Evolutionary conservation across 2,329 filamentous ascomycete species (phyloP), one percentile per base, ranked within the genome.

Genomic region (Fusarium tricinctum): DNA sequence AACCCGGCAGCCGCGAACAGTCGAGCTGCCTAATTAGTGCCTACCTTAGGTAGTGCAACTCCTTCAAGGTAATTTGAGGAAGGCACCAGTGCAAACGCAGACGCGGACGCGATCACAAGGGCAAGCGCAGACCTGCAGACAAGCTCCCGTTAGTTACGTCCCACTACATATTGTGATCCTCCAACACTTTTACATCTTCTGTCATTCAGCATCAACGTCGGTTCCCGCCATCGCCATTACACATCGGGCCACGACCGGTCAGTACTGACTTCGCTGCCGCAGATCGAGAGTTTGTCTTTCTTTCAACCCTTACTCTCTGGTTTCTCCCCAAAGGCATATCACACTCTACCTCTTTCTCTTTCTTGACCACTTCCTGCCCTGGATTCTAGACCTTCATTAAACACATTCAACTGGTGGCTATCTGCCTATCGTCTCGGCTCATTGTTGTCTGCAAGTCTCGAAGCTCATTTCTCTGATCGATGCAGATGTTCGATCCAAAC

Each of bases 121-220:
- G 35, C 17, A 38, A n/a, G 35, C 35, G 26, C 30, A 58, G 57
- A 54, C 47, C 32, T 26, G 54, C 64, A 71, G 68, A 57, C 58
- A 42, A 58, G 56, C 62, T 52, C 57, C 55, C 57, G 38, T 46
- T 52, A 43, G 47, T 63, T 44, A 45, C 58, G 72, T 72, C 67
- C 55, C 72, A 74, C 66, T 58, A 43, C 66, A 49, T 73, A 54
- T 63, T 67, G 68, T 69, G 61, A 61, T 58, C 48, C 40, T 66
- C 54, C 23, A 23, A 23, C 23, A 49, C 49, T 49, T 59, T 40
- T 48, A 42, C 49, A 66, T 56, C 60, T 19, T 55, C 52, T 45
- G 30, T 54, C 42, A 42, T 52, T 66, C 63, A 58, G 40, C 50
- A 39, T 60, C 63, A 48, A 63, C 53, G 50, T 43, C 55, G 50